These are phyloP conservation scores for Nitzschia sp. DNA, from an alignment of 108 stramenopile species.

Conservation along the genomic window DNA sequence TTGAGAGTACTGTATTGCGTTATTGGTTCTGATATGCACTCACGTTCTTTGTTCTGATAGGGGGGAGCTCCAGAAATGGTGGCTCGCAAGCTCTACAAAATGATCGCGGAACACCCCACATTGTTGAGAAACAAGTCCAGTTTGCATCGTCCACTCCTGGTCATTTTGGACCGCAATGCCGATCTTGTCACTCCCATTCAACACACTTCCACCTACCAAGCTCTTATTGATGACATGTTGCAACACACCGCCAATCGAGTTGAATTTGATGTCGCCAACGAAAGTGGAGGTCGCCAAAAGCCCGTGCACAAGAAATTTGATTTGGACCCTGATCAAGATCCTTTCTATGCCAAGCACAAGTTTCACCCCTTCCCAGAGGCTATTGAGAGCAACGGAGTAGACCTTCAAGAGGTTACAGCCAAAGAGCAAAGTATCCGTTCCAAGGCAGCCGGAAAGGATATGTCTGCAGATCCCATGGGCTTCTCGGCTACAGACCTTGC, in stretches of 20 bases:
- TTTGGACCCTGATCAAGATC: constrained; percentile 89
- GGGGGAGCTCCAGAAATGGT: constrained; percentile 97
- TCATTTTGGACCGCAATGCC: constrained; percentile 93
- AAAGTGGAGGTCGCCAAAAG: constrained; percentile 49
- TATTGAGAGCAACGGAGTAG: constrained; percentile 92
- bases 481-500: constrained; percentile 64
- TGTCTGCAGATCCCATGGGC: constrained; percentile 33
- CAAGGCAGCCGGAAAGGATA: constrained; percentile 40
- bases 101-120: constrained; percentile 85
- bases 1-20: not conserved
- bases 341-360: constrained; percentile 85
- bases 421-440: constrained; percentile 78
- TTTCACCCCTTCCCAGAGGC: constrained; percentile 96
- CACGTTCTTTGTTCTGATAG: constrained; percentile 15
- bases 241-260: constrained; percentile 89
- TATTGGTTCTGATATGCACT: not conserved
- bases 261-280: constrained; percentile 66
- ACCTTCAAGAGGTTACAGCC: constrained; percentile 87
- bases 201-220: constrained; percentile 95
- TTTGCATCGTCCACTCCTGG: constrained; percentile 82
- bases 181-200: constrained; percentile 91
- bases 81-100: constrained; percentile 81
- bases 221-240: constrained; percentile 93
- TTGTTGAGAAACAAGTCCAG: constrained; percentile 47
- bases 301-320: constrained; percentile 83